Percentiles rank a stretch among this genome's conserved stretches.
Conservation (phyloP, 768 basidiomycete species). For the Macrolepiota dolichaula region DNA sequence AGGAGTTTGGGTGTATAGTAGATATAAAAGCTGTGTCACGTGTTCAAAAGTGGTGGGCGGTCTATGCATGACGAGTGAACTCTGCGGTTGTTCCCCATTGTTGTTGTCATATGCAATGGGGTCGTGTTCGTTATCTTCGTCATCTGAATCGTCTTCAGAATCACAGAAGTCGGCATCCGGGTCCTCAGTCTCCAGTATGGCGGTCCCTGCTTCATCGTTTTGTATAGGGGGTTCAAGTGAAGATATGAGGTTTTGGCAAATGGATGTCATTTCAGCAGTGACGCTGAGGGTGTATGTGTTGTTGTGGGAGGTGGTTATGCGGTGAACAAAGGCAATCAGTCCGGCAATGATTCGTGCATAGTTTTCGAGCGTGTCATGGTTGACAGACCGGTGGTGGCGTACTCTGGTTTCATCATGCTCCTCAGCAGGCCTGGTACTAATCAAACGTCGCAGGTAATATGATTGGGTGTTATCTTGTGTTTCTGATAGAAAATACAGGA, state of each 20-base stretch:
- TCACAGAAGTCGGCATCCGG: background rate
- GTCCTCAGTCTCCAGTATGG: background rate
- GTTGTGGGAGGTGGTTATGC: background rate
- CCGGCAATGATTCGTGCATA: background rate
- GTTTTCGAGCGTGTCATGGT: background rate
- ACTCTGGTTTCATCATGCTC: slow-evolving; percentile 8
- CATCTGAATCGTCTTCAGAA: background rate
- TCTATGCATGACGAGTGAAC: background rate
- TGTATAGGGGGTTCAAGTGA: background rate
- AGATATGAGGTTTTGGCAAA: background rate
- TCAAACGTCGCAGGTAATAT: slow-evolving; percentile 7
- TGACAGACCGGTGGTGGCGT: slow-evolving; percentile 7
- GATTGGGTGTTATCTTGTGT: background rate
- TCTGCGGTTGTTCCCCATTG: background rate
- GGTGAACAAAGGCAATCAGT: background rate
- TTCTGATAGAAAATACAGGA: background rate
- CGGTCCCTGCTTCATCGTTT: background rate
- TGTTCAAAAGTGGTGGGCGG: background rate
- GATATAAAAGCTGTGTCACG: background rate
- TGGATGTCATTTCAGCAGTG: background rate
- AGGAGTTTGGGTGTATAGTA: background rate
- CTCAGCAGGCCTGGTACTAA: slow-evolving; percentile 12
- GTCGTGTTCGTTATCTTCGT: background rate
- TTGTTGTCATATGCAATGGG: too few relatives aligned
- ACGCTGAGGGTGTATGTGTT: background rate